Evolutionary conservation across 2,329 filamentous ascomycete genomes (phyloP), one percentile per base, ranked within the genome.

Genomic region (Zasmidium cellare): DNA sequence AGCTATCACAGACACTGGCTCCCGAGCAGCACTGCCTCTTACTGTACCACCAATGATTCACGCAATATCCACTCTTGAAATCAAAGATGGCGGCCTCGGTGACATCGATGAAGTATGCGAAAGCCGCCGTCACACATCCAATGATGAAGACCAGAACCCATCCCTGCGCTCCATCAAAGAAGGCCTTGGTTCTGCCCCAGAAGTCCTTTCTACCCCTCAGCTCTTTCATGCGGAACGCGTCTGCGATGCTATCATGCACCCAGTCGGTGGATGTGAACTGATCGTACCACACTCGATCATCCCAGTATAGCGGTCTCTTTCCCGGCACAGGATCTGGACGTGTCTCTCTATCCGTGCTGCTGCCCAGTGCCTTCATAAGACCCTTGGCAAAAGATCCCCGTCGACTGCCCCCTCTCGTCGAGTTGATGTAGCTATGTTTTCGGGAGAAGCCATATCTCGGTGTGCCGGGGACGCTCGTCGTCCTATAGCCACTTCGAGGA

Each of bases 181-280:
- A 82, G 1, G 90, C 84, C 47, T 85, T 79, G 14, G 96, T 66
- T 49, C 89, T 87, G n/a, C 93, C 93, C 71, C 88, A 87, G 60
- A 96, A 83, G 75, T 93, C 94, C 72, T 89, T 96, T 50, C 92
- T 83, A 67, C 84, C 87, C 51, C 91, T 86, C 41, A 99, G 81
- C 53, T 87, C 87, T 73, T 96, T 94, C 51, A 96, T 86, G 23
- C 94, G 89, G 68, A 92, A 91, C 9, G 92, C 91, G 75, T 97
- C 94, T 69, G 92, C 91, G 66, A 99, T 97, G 73, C 89, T 92
- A 75, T 99, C 94, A 72, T 96, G 93, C 0, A 99, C 92, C 94
- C 94, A 99, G 74, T 99, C 93, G 55, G 91, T 97, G 6, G 91
- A 96, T 5, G 92, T 96, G 70, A 96, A 96, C 75, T 99, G 94